phyloP scores from a whole-genome alignment of 176 grass and related monocot species.

The Melocanna baccifera region DNA sequence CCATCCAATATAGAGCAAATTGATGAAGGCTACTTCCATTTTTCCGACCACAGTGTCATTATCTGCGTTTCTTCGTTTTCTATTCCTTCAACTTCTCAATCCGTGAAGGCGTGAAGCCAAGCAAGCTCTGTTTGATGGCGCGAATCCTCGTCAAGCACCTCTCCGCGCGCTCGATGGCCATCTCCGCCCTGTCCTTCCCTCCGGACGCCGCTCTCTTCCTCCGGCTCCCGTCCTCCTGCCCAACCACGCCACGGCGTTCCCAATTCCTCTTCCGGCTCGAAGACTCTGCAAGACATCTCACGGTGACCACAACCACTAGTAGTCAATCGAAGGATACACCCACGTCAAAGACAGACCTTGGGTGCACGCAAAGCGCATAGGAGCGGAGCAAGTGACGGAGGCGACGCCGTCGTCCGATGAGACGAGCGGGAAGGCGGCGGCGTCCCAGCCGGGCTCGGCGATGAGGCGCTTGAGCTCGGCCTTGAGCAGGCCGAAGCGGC shows the following conservation, averaged over 20 bases:
- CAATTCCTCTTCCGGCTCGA: constrained; percentile 68
- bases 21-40: neutral
- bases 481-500: constrained; percentile 70
- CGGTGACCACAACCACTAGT: neutral
- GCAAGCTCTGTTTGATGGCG: constrained; percentile 53
- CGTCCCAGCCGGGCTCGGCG: constrained; percentile 39
- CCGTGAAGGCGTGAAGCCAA: constrained; percentile 9
- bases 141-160: constrained; percentile 73
- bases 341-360: constrained; percentile 9
- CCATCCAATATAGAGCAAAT: too few species aligned
- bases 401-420: neutral
- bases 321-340: neutral
- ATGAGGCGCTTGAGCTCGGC: constrained; percentile 69
- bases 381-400: neutral
- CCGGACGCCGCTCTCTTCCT: neutral
- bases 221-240: constrained; percentile 21
- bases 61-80: neutral
- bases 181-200: constrained; percentile 41
- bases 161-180: constrained; percentile 60
- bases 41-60: neutral
- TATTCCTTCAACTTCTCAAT: neutral
- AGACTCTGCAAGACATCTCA: constrained; percentile 37
- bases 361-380: neutral
- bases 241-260: neutral
- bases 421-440: neutral